Evolutionary conservation across 805 yeast genomes (phyloP).

Genomic region (Ogataea populi-albae): DNA sequence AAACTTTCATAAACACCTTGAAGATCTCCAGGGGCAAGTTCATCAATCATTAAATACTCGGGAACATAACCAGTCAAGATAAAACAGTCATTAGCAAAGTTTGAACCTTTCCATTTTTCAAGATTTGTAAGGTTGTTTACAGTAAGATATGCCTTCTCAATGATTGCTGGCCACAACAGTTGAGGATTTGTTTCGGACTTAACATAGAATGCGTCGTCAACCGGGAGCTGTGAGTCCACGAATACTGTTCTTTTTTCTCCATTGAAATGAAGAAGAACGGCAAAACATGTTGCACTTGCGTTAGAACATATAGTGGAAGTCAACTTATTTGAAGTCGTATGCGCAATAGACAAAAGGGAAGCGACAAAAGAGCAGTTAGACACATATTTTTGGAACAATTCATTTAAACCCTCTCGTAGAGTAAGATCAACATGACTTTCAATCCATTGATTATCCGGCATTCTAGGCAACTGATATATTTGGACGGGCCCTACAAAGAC

Average conservation of each 20-base stretch:
- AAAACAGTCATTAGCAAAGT: conserved; percentile 67
- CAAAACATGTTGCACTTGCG: conserved; percentile 26
- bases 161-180: conserved; percentile 63
- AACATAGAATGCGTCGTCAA: conserved; percentile 28
- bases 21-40: conserved; percentile 33
- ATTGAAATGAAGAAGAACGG: conserved; percentile 46
- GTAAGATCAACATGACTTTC: conserved; percentile 4
- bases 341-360: conserved; percentile 51
- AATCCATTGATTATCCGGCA: background rate
- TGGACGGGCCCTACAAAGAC: conserved; percentile 9
- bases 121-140: conserved; percentile 43
- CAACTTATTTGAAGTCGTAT: conserved; percentile 24
- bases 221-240: conserved; percentile 44
- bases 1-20: conserved; percentile 31
- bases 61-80: conserved; percentile 73
- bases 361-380: conserved; percentile 78
- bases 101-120: conserved; percentile 69
- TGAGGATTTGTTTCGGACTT: conserved; percentile 34
- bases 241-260: conserved; percentile 49
- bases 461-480: background rate
- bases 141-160: conserved; percentile 74
- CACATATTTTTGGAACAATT: conserved; percentile 47
- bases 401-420: conserved; percentile 18
- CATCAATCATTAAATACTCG: conserved; percentile 42
- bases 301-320: conserved; percentile 26